Percentiles rank a stretch among this genome's conserved stretches.
Evolutionary conservation across 495 filamentous ascomycete species (phyloP).

Genomic region (Penicillium mononematosum): DNA sequence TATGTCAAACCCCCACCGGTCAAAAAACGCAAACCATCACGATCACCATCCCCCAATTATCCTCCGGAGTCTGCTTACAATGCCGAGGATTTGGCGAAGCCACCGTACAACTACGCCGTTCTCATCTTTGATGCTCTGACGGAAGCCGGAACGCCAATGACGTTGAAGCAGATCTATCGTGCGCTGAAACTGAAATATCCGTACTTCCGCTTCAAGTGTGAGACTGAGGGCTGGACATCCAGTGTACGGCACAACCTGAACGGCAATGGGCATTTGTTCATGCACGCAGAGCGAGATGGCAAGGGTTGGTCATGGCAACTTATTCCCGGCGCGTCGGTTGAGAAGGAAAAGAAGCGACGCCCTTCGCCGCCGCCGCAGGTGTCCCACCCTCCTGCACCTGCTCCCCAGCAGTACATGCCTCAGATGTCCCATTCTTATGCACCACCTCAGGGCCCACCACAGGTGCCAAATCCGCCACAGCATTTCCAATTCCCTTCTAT

Average conservation of each 20-base stretch:
- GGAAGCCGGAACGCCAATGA: slow-evolving; percentile 68
- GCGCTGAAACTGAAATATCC: slow-evolving; percentile 85
- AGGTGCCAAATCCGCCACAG: slow-evolving; percentile 37
- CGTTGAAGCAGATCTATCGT: slow-evolving; percentile 91
- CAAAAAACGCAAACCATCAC: slow-evolving; percentile 56
- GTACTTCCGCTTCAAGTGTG: slow-evolving; percentile 78
- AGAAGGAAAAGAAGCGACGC: slow-evolving; percentile 67
- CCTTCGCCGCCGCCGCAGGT: slow-evolving; percentile 52
- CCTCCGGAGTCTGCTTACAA: slow-evolving; percentile 74
- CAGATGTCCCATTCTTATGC: slow-evolving; percentile 40
- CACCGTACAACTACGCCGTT: slow-evolving; percentile 80
- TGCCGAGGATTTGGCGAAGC: slow-evolving; percentile 81
- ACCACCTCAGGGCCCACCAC: slow-evolving; percentile 25
- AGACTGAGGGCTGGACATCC: slow-evolving; percentile 91
- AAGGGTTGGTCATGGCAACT: slow-evolving; percentile 72
- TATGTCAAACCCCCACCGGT: slow-evolving; percentile 47
- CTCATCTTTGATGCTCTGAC: slow-evolving; percentile 88
- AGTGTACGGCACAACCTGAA: slow-evolving; percentile 95
- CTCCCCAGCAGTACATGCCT: slow-evolving; percentile 45
- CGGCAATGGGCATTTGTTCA: slow-evolving; percentile 78
- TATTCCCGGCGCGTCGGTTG: slow-evolving; percentile 60
- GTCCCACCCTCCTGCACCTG: slow-evolving; percentile 34
- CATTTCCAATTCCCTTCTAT: slow-evolving; percentile 49
- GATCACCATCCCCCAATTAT: slow-evolving; percentile 70
- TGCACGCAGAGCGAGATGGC: slow-evolving; percentile 73